Evolutionary conservation across 371 early-diverging fungal species (phyloP).

Genomic region (Cokeromyces recurvatus): DNA sequence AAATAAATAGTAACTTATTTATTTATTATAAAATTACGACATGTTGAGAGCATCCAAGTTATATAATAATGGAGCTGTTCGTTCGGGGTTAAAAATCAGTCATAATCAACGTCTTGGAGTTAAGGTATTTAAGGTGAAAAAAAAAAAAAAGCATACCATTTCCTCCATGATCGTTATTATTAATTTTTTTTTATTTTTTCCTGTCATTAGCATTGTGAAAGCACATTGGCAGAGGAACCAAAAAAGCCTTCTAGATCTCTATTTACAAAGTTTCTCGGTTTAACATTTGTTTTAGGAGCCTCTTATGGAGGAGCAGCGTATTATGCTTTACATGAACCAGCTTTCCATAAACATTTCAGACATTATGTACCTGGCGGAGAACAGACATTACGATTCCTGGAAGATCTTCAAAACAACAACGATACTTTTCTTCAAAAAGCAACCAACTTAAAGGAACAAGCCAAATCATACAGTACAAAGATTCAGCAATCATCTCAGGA

Average conservation of each 20-base stretch:
- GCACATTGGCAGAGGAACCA: constrained; percentile 5
- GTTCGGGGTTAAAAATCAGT: constrained; percentile 5
- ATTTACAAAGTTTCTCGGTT: not conserved
- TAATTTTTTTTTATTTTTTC: no score
- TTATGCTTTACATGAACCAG: constrained; percentile 9
- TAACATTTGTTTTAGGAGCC: constrained; percentile 1
- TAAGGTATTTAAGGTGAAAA: no score
- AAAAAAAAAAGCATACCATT: not conserved
- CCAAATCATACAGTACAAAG: constrained; percentile 11
- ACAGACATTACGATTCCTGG: constrained; percentile 16
- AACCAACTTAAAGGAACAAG: constrained; percentile 9
- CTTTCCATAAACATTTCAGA: constrained; percentile 12
- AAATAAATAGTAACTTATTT: no score
- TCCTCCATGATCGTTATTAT: not conserved
- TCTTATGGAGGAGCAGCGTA: constrained; percentile 16
- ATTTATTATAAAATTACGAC: no score
- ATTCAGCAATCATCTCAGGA: no score
- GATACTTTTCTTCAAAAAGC: no score
- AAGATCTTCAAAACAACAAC: constrained; percentile 4
- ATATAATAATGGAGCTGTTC: constrained; percentile 15
- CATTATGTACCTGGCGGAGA: constrained; percentile 15
- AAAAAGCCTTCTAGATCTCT: not conserved
- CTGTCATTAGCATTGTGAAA: constrained; percentile 18
- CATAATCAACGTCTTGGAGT: constrained; percentile 6
- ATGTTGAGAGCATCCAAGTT: constrained; percentile 30